Evolutionary conservation across 2,329 filamentous ascomycete genomes (phyloP), one percentile per base, ranked within the genome.

Genomic region (Fusarium sp.): DNA sequence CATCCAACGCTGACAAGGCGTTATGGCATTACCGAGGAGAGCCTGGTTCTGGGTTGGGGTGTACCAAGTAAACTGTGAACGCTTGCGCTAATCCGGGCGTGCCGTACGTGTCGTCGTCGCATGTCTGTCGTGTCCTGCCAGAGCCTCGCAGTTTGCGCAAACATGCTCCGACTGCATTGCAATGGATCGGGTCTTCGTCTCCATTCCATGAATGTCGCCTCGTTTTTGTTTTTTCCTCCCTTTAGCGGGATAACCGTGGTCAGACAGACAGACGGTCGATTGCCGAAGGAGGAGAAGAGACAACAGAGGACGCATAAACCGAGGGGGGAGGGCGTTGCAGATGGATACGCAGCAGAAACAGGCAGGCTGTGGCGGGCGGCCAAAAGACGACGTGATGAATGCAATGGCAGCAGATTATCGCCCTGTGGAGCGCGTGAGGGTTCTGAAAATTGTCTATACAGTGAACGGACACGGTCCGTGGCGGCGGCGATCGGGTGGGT

Each of bases 1-100:
- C 77, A 79, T 79, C 56, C 61, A 35, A 66, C 67, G 74, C 76
- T 79, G 76, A 77, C 76, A 79, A 79, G 77, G 73, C 74, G 77
- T 77, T 73, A 78, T 78, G 58, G 62, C 75, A 76, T 75, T 74
- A 77, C 45, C 42, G 52, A 54, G 37, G 6, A 42, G 62, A 66
- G 29, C 50, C 45, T 42, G 58, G 52, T 20, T 27, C 22, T 57
- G 24, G 47, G 62, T 73, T 69, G 69, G 72, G 59, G 72, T 75
- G 66, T 57, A 67, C 63, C 56, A 64, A 75, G 70, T 68, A 63
- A 67, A 64, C 20, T 35, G 57, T 24, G 29, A 62, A 67, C 45
- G 54, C 54, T 57, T 66, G 50, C 50, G 65, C 47, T n/a, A 63
- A 66, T n/a, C 40, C 62, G 34, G 62, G 62, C 54, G 34, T 65